Evolutionary conservation across 2,329 filamentous ascomycete genomes (phyloP), one percentile per base, ranked within the genome.

Genomic region (Geosmithia morbida): DNA sequence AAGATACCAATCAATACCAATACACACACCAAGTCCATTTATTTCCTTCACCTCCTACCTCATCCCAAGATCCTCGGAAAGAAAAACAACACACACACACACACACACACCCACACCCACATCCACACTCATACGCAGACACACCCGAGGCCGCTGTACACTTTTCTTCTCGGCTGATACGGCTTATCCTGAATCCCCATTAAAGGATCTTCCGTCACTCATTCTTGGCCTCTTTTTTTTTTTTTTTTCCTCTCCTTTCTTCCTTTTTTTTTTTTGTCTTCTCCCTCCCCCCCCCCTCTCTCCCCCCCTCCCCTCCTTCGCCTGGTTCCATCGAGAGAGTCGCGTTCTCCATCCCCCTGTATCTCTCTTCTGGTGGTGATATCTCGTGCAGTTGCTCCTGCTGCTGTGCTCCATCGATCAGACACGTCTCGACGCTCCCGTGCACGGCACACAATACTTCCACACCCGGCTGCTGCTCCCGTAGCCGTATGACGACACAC

Each of bases 401-500:
- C 17, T 22, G n/a, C 26, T 33, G 37, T 22, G 6, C 2, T 41
- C 29, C 30, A 14, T 41, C 29, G 16, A 14, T 30, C 8, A 30
- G 10, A 40, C 44, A 22, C 44, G 33, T 7, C 33, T 46, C 16
- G 18, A 13, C 20, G 14, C 26, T 45, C n/a, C 43, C 33, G 33
- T 37, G 33, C 33, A 37, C 33, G 33, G 33, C 33, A 37, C 33
- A 7, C 33, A 2, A 45, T 30, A 46, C 44, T 30, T 13, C 29
- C 5, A 18, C 37, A 26, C 22, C 8, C 44, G 18, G 37, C 17
- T 41, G 5, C 22, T n/a, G 37, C 44, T 30, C 37, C 39, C 39
- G 44, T 33, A 40, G 30, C 18, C 62, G 62, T 60, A 66, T 66
- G 63, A 62, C 60, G 59, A 62, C 52, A 56, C 57, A 54, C 50